Base-by-base conservation (phyloP, 306 rosid species). In the Begonia fuchsioides region DNA sequence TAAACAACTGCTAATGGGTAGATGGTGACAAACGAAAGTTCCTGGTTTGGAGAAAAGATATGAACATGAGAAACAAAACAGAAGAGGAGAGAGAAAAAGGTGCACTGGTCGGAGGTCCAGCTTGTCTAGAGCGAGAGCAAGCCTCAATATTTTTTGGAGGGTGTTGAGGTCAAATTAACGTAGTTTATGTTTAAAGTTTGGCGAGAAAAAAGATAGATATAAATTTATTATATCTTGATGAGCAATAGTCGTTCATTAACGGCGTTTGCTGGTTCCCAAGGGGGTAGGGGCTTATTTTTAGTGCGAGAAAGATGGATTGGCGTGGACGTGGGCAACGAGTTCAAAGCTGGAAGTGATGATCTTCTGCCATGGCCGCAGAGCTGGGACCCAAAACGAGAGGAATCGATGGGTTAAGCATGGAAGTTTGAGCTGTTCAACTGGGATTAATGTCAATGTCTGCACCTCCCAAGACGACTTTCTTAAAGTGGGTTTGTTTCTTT, bases 221-320 rank as follows among this genome's bases (percentile, higher is more conserved):
- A 6, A n/a, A 11, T 11, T 49, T 26, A 26, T 26, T 26, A 26
- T 26, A 26, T 26, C 59, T 50, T 41, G 70, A 75, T 76, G 72
- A 76, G 39, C 71, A 56, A 63, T 51, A 20, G 83, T 71, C 76
- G 65, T 69, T 71, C 76, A 67, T 69, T 70, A 68, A 66, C 78
- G 82, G 82, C 73, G 32, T 55, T 72, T 72, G 80, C 80, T 72
- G 76, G 76, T 84, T 84, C 84, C 86, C 90, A 57, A 79, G 74
- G 88, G 68, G 50, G 38, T 32, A 32, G 51, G 52, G 71, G 56
- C 57, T 62, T 52, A 60, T 55, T 60, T 44, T 66, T 60, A 62
- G 53, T 54, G 61, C 38, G 71, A 17, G 59, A 61, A 17, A 56
- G 10, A 26, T 26, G 35, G 8, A 26, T 26, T 26, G 35, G 1